These are phyloP conservation scores for Phascolomyces articulosus DNA, from an alignment of 371 early-diverging fungal genomes.

Conservation along the genomic window DNA sequence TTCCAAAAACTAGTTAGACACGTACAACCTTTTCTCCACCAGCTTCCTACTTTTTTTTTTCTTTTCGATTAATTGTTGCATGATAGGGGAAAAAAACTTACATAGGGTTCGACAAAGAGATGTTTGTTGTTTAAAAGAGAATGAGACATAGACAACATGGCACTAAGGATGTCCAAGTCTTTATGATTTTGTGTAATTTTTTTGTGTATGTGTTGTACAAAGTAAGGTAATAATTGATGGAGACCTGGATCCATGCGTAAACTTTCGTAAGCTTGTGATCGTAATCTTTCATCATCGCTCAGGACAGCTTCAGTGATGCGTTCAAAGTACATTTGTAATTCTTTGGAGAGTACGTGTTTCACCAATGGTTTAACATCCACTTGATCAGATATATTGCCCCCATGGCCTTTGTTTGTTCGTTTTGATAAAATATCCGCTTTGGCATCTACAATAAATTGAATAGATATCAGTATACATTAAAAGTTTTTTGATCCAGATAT, in stretches of 20 bases:
- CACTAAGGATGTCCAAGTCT: slow-evolving; percentile 68
- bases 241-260: slow-evolving; percentile 93
- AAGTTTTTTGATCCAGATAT: too few species aligned
- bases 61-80: too few species aligned
- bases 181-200: slow-evolving; percentile 80
- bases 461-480: neutral
- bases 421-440: slow-evolving; percentile 59
- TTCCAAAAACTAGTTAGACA: too few species aligned
- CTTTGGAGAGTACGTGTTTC: slow-evolving; percentile 94
- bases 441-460: slow-evolving; percentile 40
- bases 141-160: slow-evolving; percentile 83
- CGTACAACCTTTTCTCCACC: too few species aligned
- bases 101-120: slow-evolving; percentile 97
- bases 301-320: slow-evolving; percentile 90
- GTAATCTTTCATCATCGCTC: slow-evolving; percentile 72
- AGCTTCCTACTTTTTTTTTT: too few species aligned
- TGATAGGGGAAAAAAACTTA: slow-evolving; percentile 39
- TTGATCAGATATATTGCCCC: slow-evolving; percentile 42
- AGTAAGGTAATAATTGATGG: slow-evolving; percentile 98
- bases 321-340: slow-evolving; percentile 97
- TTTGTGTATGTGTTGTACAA: slow-evolving; percentile 95
- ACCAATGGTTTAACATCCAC: slow-evolving; percentile 83
- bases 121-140: slow-evolving; percentile 90
- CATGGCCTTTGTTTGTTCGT: slow-evolving; percentile 47
- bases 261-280: slow-evolving; percentile 86